Base-by-base conservation (phyloP, 2,329 filamentous ascomycete species). In the Passalora sequoiae region DNA sequence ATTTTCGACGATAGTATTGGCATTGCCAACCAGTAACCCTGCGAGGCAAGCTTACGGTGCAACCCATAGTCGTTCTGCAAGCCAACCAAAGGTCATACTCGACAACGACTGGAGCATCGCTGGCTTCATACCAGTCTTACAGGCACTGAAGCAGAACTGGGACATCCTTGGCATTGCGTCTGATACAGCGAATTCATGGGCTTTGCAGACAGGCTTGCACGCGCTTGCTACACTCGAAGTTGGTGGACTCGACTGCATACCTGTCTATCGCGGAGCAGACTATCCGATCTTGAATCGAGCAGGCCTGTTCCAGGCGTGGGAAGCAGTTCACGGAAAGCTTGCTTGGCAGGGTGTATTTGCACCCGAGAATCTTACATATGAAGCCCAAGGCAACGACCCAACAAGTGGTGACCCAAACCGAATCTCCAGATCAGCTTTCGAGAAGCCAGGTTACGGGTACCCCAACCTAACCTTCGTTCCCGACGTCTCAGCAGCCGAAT, bases 211-310 rank as follows among this genome's bases (percentile, higher is more conserved):
- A 8, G 69, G 68, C 17, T 57, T 70, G 1, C 72, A 75, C 43
- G 72, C 65, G 2, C 60, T 75, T 1, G 69, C 70, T 2, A 69
- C 66, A 2, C 62, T 76, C 0, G 70, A 74, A 53, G 55, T 68
- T 9, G 71, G 71, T 10, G 68, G 68, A 38, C 53, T 75, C 1
- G 62, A 59, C 33, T 75, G 72, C 49, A 71, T 75, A 27, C 72
- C 72, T 0, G 71, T 75, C 2, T 65, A 70, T 47, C 62, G 68
- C 20, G 72, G 72, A 8, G 55, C 69, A 38, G 61, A 72, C 49
- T 73, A 69, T 46, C 73, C 72, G 1, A 58, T 75, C 8, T 57
- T 74, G 29, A 71, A 72, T 49, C 74, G 69, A 0, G 66, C 67
- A 0, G 57, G 65, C 28, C 61, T 68, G 0, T 69, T 72, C 56